Conservation (phyloP, 2,329 filamentous ascomycete genomes). For the Didymella pinodella region DNA sequence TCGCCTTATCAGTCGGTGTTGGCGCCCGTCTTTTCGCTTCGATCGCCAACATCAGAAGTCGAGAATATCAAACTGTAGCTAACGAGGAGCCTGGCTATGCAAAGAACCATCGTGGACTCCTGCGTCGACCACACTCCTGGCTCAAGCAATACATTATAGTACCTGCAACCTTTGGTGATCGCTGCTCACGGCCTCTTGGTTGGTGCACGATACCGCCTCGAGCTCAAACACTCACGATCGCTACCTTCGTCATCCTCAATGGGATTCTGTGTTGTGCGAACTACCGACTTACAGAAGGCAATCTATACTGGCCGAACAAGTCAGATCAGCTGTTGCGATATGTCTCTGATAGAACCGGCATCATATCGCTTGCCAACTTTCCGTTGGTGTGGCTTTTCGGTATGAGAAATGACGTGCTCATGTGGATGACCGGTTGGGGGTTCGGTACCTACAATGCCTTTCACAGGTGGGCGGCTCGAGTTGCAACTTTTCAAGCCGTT, state of each 20-base stretch:
- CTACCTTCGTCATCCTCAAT: slow-evolving; percentile 57
- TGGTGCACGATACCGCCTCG: slow-evolving; percentile 60
- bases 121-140: slow-evolving; percentile 21
- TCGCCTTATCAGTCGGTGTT: slow-evolving; percentile 37
- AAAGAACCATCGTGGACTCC: background rate
- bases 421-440: slow-evolving; percentile 74
- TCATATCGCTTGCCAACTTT: slow-evolving; percentile 70
- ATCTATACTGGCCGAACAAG: slow-evolving; percentile 54
- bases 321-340: slow-evolving; percentile 60
- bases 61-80: slow-evolving; percentile 9
- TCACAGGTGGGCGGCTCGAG: slow-evolving; percentile 71
- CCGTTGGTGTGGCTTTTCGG: slow-evolving; percentile 72
- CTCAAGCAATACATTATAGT: slow-evolving; percentile 51
- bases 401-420: slow-evolving; percentile 70
- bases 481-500: slow-evolving; percentile 68
- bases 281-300: slow-evolving; percentile 57
- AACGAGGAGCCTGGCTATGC: background rate
- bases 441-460: slow-evolving; percentile 72
- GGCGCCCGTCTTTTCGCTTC: slow-evolving; percentile 32
- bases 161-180: slow-evolving; percentile 54
- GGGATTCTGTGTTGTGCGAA: slow-evolving; percentile 54
- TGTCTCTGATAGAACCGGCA: slow-evolving; percentile 69
- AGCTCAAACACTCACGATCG: slow-evolving; percentile 56
- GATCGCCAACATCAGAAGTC: slow-evolving; percentile 14
- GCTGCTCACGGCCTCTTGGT: slow-evolving; percentile 52